A percentile compares a stretch with the other conserved stretches of the same genome.
phyloP scores from a whole-genome alignment of 202 grass and related monocot genomes.

The Schoenoplectus tabernaemontani region DNA sequence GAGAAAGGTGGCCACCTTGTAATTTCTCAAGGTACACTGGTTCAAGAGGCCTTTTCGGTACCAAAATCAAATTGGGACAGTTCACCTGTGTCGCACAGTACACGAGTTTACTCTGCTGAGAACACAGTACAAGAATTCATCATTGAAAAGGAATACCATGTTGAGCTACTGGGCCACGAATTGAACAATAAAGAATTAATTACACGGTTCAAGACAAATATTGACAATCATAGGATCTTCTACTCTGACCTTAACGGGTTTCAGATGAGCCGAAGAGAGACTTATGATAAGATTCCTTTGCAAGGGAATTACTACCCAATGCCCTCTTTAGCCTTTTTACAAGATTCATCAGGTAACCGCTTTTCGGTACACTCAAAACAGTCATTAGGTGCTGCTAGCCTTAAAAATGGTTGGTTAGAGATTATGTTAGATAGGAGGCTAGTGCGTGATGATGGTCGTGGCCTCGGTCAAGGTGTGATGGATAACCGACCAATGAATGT shows the following conservation, averaged over 20 bases:
- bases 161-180: slow-evolving; percentile 62
- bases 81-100: slow-evolving; percentile 71
- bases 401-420: slow-evolving; percentile 92
- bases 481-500: slow-evolving; percentile 78
- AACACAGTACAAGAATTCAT: slow-evolving; percentile 72
- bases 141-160: slow-evolving; percentile 97
- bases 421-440: slow-evolving; percentile 96
- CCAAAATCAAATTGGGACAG: slow-evolving; percentile 69
- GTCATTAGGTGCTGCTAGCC: slow-evolving; percentile 72
- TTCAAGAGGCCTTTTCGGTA: slow-evolving; percentile 78
- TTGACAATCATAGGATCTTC: slow-evolving; percentile 74
- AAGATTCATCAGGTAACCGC: slow-evolving; percentile 61
- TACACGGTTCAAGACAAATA: slow-evolving; percentile 86
- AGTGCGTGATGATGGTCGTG: slow-evolving; percentile 67
- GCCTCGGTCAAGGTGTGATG: slow-evolving; percentile 90
- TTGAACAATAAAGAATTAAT: slow-evolving; percentile 88
- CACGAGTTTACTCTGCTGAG: slow-evolving; percentile 62
- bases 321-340: slow-evolving; percentile 89
- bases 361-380: slow-evolving; percentile 80
- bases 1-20: slow-evolving; percentile 67
- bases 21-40: slow-evolving; percentile 71
- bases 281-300: slow-evolving; percentile 86
- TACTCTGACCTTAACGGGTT: slow-evolving; percentile 97
- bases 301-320: slow-evolving; percentile 98
- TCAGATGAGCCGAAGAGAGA: slow-evolving; percentile 93